Base-by-base conservation (phyloP, 2,329 filamentous ascomycete genomes). In the Magnaporthiopsis poae region DNA sequence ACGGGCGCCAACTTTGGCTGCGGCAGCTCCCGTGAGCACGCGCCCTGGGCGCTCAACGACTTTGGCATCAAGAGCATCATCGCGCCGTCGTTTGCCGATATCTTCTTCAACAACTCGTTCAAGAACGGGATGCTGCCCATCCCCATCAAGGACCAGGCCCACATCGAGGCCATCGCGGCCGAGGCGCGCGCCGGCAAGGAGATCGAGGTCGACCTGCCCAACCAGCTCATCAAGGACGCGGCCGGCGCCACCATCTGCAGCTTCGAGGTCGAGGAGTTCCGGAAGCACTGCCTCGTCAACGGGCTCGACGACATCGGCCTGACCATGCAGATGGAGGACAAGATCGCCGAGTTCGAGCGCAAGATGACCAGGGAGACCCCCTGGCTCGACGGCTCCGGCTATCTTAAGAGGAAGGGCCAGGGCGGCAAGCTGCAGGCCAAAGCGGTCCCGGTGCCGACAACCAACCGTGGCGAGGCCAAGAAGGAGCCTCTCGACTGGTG, bases 81-180 rank as follows among this genome's bases (percentile, higher is more conserved):
- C 72, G 95, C 94, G 0, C 91, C 92, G 1, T 93, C 90, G 0
- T 87, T 85, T 67, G 90, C 90, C 67, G 92, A 96, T 75, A 99
- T 99, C 78, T 97, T 97, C 87, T 96, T 94, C 86, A 97, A 96
- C 86, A 99, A 99, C 83, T 95, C 90, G n/a, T 98, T 97, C 86
- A 98, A 99, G 85, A 99, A 99, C 81, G 94, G 94, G 81, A 98
- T 98, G 95, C 82, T 98, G 69, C 93, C 94, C 63, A 87, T 98
- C 68, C 80, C 84, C 68, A 90, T 98, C 74, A 80, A 84, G 39
- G 87, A 94, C 76, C 79, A 86, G 70, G 81, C 79, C 1, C 82
- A 85, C 39, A 80, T 97, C 4, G 83, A 90, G 61, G 83, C 82
- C 69, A 88, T 98, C 70, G 88, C 90, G 56, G 86, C 82, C 33